Conservation (phyloP, 441 rosid species). For the Arabidopsis hybrid region DNA sequence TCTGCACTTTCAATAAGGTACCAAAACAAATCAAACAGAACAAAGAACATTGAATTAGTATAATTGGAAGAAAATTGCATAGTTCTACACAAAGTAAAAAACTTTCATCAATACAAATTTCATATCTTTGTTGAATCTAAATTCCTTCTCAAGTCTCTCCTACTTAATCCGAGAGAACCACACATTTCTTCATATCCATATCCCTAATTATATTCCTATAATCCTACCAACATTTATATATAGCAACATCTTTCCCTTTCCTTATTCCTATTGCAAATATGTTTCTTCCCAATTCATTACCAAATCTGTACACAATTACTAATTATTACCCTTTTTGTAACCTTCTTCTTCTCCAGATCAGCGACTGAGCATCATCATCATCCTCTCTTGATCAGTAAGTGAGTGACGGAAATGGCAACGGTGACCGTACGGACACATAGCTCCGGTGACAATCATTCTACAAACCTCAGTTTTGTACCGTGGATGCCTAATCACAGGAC, state of each 20-base stretch:
- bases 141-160: constrained; percentile 4
- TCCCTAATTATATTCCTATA: constrained; percentile 28
- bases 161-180: constrained; percentile 3
- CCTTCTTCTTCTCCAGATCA: constrained; percentile 39
- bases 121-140: constrained; percentile 3
- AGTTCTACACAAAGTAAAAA: constrained; percentile 11
- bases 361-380: constrained; percentile 51
- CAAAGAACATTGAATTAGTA: neutral
- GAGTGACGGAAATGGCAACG: constrained; percentile 91
- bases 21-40: constrained; percentile 18
- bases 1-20: too few relatives aligned
- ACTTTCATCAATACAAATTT: constrained; percentile 23
- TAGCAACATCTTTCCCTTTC: constrained; percentile 10
- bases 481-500: constrained; percentile 81
- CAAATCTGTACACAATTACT: constrained; percentile 42
- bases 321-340: constrained; percentile 35
- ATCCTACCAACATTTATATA: constrained; percentile 31
- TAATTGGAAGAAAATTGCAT: constrained; percentile 4
- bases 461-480: constrained; percentile 80
- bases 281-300: constrained; percentile 21
- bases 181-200: constrained; percentile 23
- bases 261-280: constrained; percentile 24
- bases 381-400: constrained; percentile 71
- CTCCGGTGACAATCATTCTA: constrained; percentile 70
- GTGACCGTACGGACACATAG: constrained; percentile 78